Percentiles rank a stretch among this genome's conserved stretches.
Conservation (phyloP, 106 monocot genomes). For the Iris macrosiphon region DNA sequence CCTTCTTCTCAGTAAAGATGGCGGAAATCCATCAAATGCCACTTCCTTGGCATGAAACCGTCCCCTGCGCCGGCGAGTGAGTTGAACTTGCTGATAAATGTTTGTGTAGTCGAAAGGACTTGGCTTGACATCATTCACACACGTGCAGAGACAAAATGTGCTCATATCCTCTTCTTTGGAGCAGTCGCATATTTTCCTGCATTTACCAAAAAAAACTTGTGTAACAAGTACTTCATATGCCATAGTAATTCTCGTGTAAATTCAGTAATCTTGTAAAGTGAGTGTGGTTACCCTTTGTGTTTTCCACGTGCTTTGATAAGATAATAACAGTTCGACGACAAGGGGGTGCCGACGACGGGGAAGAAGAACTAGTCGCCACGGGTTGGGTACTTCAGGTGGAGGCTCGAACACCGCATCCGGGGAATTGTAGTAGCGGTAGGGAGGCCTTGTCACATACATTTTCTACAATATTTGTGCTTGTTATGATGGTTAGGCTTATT, state of each 20-base stretch:
- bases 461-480: too few species aligned
- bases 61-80: constrained; percentile 4
- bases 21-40: constrained; percentile 34
- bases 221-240: not conserved
- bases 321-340: constrained; percentile 6
- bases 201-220: not conserved
- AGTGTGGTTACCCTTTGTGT: not conserved
- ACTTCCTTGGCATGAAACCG: constrained; percentile 28
- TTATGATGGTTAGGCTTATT: too few species aligned
- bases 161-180: constrained; percentile 17
- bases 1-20: constrained; percentile 20
- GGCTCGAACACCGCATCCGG: constrained; percentile 1
- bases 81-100: constrained; percentile 46
- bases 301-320: not conserved
- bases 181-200: constrained; percentile 26
- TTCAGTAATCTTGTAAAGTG: not conserved
- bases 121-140: not conserved
- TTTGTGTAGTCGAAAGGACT: constrained; percentile 20
- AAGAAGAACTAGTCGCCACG: not conserved
- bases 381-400: constrained; percentile 10
- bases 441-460: constrained; percentile 18
- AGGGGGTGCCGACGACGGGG: not conserved
- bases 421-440: constrained; percentile 2
- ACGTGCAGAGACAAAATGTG: constrained; percentile 6
- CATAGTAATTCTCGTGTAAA: not conserved